Evolutionary conservation across 2,329 filamentous ascomycete species (phyloP), one percentile per base, ranked within the genome.

Genomic region (Fusarium incarnatum): DNA sequence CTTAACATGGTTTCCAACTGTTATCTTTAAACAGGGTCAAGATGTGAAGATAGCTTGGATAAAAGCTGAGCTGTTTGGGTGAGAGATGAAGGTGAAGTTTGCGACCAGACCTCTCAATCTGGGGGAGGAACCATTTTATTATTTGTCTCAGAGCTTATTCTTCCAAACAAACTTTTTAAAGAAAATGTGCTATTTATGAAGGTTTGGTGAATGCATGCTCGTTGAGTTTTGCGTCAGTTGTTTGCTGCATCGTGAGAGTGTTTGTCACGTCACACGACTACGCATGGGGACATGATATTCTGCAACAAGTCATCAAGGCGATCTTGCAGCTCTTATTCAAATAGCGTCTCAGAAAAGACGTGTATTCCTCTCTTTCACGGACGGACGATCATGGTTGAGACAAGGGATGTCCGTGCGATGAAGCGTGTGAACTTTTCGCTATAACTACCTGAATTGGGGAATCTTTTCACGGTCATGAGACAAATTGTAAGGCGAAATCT

Each of bases 191-290:
- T 53, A 34, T 42, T 34, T 32, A 32, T 8, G 34, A 32, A 15
- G 25, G 12, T 23, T 46, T 13, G 20, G 64, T 56, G 45, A 53
- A 34, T 48, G 20, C 11, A 46, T 61, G 23, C 22, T 46, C 23
- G 30, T 23, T 18, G 20, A n/a, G 25, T 8, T 37, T 27, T 62
- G 42, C 23, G 40, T 42, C 40, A 42, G 49, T 67, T 40, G 62
- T 62, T 67, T 62, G 62, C 40, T 42, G 27, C 22, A 25, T 40
- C 28, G 16, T 34, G 3, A n/a, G 23, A 37, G 27, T n/a, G 45
- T 47, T 67, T 67, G 62, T 62, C 56, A 67, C 8, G 20, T 42
- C 40, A 47, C 28, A 30, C 45, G 48, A 46, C 37, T 16, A 15
- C 23, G 27, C n/a, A 30, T 42, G 25, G 65, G 37, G 30, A 42